Conservation (phyloP, 2,329 filamentous ascomycete species). For the Apiospora marii region DNA sequence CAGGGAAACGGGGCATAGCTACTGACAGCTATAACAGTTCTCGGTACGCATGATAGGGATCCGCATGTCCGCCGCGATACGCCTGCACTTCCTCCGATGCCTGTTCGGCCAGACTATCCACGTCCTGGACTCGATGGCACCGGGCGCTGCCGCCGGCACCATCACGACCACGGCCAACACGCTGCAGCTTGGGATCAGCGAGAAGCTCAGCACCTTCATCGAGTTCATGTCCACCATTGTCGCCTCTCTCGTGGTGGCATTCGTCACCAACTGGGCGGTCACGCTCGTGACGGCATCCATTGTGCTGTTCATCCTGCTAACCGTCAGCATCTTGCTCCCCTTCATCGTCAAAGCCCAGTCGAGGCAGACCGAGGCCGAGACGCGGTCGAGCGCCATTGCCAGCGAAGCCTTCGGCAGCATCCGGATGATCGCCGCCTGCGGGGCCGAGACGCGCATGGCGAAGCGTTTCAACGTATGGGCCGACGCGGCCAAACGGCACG, state of each 20-base stretch:
- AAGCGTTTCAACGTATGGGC: slow-evolving; percentile 63
- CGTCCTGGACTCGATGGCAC: slow-evolving; percentile 71
- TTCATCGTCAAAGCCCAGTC: slow-evolving; percentile 62
- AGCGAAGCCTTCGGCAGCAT: slow-evolving; percentile 68
- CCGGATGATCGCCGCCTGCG: slow-evolving; percentile 69
- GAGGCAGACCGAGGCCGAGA: slow-evolving; percentile 59
- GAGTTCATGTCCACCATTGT: slow-evolving; percentile 63
- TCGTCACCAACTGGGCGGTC: slow-evolving; percentile 65
- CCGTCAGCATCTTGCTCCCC: slow-evolving; percentile 58
- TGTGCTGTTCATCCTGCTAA: slow-evolving; percentile 62
- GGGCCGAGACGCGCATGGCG: slow-evolving; percentile 63
- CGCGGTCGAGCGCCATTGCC: slow-evolving; percentile 65
- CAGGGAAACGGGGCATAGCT: neutral
- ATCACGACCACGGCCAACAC: slow-evolving; percentile 71
- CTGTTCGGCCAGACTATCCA: slow-evolving; percentile 73
- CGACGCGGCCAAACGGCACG: slow-evolving; percentile 59
- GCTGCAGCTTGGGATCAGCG: slow-evolving; percentile 70
- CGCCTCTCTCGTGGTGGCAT: slow-evolving; percentile 61
- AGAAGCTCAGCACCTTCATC: slow-evolving; percentile 66
- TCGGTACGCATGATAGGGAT: slow-evolving; percentile 69
- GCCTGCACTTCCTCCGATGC: slow-evolving; percentile 69
- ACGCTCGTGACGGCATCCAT: slow-evolving; percentile 66
- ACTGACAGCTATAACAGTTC: slow-evolving; percentile 48
- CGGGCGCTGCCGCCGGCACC: slow-evolving; percentile 67
- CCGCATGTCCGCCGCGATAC: slow-evolving; percentile 66